Percentiles rank a stretch among this genome's conserved stretches.
These are phyloP conservation scores for Xylaria grammica DNA, from an alignment of 495 filamentous ascomycete genomes.

Conservation along the genomic window DNA sequence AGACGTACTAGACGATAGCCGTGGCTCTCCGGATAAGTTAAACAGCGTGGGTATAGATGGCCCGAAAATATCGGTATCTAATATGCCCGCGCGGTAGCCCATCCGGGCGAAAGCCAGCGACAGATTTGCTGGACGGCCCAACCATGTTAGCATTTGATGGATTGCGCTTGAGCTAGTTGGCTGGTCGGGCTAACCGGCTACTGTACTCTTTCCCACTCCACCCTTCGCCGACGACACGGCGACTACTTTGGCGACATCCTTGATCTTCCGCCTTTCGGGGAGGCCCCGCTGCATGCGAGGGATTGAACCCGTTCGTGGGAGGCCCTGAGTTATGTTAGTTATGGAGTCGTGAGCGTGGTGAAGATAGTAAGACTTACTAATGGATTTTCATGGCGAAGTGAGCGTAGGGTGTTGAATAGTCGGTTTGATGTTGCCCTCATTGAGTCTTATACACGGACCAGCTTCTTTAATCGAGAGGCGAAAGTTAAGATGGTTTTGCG, in stretches of 20 bases:
- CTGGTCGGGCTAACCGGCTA: slow-evolving; percentile 64
- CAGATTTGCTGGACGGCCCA: slow-evolving; percentile 68
- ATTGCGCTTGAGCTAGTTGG: not conserved
- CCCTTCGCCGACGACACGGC: slow-evolving; percentile 96
- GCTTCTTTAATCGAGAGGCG: not conserved
- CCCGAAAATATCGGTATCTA: slow-evolving; percentile 96
- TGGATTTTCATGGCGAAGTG: slow-evolving; percentile 87
- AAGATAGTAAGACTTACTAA: slow-evolving; percentile 59
- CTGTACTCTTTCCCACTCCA: slow-evolving; percentile 94
- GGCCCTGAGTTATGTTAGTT: slow-evolving; percentile 59
- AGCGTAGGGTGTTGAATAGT: slow-evolving; percentile 67
- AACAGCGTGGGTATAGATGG: slow-evolving; percentile 92
- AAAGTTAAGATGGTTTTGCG: no score
- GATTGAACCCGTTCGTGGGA: slow-evolving; percentile 79
- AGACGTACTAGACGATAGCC: slow-evolving; percentile 64
- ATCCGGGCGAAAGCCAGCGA: slow-evolving; percentile 81
- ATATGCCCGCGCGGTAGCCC: slow-evolving; percentile 80
- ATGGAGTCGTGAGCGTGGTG: slow-evolving; percentile 5
- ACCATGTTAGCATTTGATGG: not conserved
- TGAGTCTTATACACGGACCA: slow-evolving; percentile 6
- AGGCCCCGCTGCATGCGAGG: slow-evolving; percentile 84
- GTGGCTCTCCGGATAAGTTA: slow-evolving; percentile 74
- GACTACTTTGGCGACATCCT: slow-evolving; percentile 82
- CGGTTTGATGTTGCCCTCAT: slow-evolving; percentile 53
- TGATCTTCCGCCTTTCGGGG: slow-evolving; percentile 78